Conservation (phyloP, 75 land plant species). For the Chamaecyparis obtusa region DNA sequence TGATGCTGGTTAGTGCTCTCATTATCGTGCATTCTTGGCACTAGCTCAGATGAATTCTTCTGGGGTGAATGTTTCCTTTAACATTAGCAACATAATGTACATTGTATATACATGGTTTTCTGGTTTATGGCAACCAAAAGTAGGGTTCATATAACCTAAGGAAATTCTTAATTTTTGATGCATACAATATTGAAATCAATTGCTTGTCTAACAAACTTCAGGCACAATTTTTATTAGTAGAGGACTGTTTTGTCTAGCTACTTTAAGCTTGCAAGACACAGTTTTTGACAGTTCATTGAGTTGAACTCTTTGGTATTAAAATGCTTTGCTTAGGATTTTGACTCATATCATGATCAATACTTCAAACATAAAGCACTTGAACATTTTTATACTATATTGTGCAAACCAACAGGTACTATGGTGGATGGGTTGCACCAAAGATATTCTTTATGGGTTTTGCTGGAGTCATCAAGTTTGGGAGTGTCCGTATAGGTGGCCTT, state of each 20-base stretch:
- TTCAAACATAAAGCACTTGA: not conserved
- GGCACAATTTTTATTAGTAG: not conserved
- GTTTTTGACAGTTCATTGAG: not conserved
- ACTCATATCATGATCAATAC: not conserved
- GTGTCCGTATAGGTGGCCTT: slow-evolving; percentile 88
- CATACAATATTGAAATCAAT: not conserved
- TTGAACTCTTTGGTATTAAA: not conserved
- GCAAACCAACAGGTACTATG: slow-evolving; percentile 68
- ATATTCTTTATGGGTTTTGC: slow-evolving; percentile 92
- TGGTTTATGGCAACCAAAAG: not conserved
- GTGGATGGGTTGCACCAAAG: slow-evolving; percentile 96
- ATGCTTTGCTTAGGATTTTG: not conserved
- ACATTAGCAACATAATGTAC: not conserved
- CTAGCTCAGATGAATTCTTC: too few relatives aligned
- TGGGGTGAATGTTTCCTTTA: too few relatives aligned
- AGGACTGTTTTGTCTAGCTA: not conserved
- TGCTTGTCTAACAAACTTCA: not conserved
- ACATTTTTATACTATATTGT: not conserved
- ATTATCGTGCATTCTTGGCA: too few relatives aligned
- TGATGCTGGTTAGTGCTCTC: too few relatives aligned
- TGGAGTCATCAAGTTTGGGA: slow-evolving; percentile 90
- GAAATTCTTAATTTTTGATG: not conserved
- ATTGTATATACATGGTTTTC: not conserved
- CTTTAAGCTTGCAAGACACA: not conserved
- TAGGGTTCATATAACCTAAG: not conserved